Evolutionary conservation across 306 rosid species (phyloP).

Genomic region (Alnus glutinosa): DNA sequence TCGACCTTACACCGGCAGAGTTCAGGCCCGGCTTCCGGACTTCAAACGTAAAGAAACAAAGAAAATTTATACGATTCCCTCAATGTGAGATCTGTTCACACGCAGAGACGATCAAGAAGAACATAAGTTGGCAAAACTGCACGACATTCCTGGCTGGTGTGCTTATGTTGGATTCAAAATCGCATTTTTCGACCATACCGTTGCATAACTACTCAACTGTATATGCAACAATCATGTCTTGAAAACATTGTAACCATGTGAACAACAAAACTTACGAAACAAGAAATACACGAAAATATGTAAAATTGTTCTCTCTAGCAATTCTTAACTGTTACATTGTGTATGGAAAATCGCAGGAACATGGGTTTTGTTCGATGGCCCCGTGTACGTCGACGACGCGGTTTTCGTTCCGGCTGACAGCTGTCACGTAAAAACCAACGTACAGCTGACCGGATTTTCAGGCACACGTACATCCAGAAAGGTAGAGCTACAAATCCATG

Average conservation of each 20-base stretch:
- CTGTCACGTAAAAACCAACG: constrained; percentile 48
- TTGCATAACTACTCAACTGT: background rate
- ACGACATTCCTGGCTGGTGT: background rate
- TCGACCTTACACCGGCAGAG: constrained; percentile 16
- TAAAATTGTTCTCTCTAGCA: background rate
- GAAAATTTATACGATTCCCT: background rate
- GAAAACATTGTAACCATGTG: background rate
- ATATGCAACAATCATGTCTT: background rate
- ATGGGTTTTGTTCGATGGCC: constrained; percentile 35
- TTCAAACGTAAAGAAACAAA: constrained; percentile 21
- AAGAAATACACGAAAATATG: background rate
- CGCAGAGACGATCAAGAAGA: too few species aligned
- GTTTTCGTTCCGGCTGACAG: constrained; percentile 39
- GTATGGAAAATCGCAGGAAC: constrained; percentile 19
- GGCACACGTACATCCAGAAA: constrained; percentile 25
- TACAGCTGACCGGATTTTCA: constrained; percentile 23
- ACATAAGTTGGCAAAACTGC: too few species aligned
- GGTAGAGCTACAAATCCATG: constrained; percentile 28
- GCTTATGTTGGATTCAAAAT: background rate
- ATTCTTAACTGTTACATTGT: constrained; percentile 16
- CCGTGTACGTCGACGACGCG: constrained; percentile 23
- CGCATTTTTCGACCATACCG: constrained; percentile 17
- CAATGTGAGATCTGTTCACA: too few species aligned
- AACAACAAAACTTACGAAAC: background rate
- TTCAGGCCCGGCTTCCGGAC: constrained; percentile 19